Percentiles rank a stretch among this genome's conserved stretches.
Conservation (phyloP, 345 rosid genomes). For the Adansonia digitata region DNA sequence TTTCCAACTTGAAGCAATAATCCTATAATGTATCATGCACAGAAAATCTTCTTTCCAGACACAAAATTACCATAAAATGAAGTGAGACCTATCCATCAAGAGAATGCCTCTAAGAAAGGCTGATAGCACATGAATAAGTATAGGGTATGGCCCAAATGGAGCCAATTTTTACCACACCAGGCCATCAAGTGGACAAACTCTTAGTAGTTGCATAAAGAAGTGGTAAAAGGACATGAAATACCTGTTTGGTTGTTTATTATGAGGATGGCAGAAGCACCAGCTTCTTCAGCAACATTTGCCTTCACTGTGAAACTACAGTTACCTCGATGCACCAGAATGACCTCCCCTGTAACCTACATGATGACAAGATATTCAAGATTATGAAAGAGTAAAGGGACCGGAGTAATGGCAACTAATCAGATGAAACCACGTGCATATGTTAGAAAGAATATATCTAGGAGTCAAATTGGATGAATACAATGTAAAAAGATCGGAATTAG, state of each 20-base stretch:
- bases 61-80: neutral
- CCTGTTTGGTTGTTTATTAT: slow-evolving; percentile 58
- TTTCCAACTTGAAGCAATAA: neutral
- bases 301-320: slow-evolving; percentile 69
- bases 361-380: slow-evolving; percentile 14
- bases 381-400: neutral
- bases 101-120: neutral
- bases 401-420: neutral
- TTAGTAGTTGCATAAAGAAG: neutral
- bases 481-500: neutral
- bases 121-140: neutral
- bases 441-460: neutral
- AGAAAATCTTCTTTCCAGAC: neutral
- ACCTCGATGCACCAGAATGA: slow-evolving; percentile 56
- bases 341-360: slow-evolving; percentile 45
- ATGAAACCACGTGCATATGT: neutral
- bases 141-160: neutral
- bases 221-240: slow-evolving; percentile 12
- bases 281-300: slow-evolving; percentile 52
- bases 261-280: slow-evolving; percentile 61
- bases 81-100: neutral
- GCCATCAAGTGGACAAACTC: slow-evolving; percentile 1
- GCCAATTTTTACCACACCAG: neutral
- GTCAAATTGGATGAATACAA: neutral
- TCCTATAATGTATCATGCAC: neutral